Conservation (phyloP, 208 protist species). For the Trypanosoma scelopori region DNA sequence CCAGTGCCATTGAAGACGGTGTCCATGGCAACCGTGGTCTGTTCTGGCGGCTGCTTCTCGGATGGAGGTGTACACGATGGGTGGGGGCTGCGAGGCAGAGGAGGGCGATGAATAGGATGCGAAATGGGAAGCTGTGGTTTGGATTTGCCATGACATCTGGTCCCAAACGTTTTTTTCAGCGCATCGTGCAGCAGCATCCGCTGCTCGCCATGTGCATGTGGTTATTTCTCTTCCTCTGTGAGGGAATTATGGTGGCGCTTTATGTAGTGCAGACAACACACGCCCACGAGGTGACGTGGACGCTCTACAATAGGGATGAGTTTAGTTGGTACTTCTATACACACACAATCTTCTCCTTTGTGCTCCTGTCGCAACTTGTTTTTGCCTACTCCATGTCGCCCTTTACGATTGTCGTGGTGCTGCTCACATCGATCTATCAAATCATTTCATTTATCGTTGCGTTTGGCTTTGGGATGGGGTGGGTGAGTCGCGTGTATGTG, state of each 20-base stretch:
- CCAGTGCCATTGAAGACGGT: too few relatives aligned
- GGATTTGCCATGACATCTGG: constrained; percentile 81
- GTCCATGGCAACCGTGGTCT: too few relatives aligned
- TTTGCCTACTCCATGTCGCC: constrained; percentile 83
- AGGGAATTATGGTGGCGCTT: constrained; percentile 66
- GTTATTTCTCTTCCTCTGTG: constrained; percentile 76
- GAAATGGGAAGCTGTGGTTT: constrained; percentile 13
- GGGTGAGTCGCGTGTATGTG: constrained; percentile 83
- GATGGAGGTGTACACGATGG: too few relatives aligned
- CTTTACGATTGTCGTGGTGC: constrained; percentile 68
- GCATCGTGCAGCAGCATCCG: constrained; percentile 69
- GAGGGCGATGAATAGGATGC: too few relatives aligned
- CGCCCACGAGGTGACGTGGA: constrained; percentile 49
- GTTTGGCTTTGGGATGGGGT: constrained; percentile 36
- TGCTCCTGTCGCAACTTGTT: constrained; percentile 75
- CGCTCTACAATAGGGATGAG: constrained; percentile 43
- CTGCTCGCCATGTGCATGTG: constrained; percentile 71
- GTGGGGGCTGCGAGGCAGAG: too few relatives aligned
- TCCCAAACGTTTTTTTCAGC: constrained; percentile 72
- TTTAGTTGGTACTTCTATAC: constrained; percentile 70
- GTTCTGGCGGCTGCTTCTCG: too few relatives aligned
- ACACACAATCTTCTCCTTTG: constrained; percentile 60
- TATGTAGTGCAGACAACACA: constrained; percentile 62
- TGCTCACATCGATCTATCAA: constrained; percentile 81
- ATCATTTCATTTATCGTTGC: constrained; percentile 73